Evolutionary conservation across 2,329 filamentous ascomycete genomes (phyloP).

Genomic region (Penicillium rolfsii): DNA sequence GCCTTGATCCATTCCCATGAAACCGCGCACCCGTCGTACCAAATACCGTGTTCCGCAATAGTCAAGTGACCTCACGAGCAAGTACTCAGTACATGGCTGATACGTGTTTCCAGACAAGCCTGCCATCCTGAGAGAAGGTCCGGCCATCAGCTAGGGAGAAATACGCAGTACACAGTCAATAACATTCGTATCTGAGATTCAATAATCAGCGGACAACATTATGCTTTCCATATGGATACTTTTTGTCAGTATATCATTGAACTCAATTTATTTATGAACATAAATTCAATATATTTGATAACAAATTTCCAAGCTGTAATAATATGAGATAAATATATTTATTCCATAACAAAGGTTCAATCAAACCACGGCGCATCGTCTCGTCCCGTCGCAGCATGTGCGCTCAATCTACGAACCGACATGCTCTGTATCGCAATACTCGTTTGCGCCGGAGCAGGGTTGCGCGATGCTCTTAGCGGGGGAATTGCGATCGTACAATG

Average conservation of each 20-base stretch:
- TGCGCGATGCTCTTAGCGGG: slow-evolving; percentile 3
- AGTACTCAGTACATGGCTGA: slow-evolving; percentile 19
- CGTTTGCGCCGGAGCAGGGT: slow-evolving; percentile 1
- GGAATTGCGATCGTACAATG: slow-evolving; percentile 7
- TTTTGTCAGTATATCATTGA: neutral
- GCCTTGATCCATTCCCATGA: slow-evolving; percentile 23
- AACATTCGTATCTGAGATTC: neutral
- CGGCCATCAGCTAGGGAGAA: neutral
- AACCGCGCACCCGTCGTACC: slow-evolving; percentile 27
- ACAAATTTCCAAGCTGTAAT: neutral
- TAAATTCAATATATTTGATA: neutral
- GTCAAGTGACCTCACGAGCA: slow-evolving; percentile 13
- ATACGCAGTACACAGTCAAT: neutral
- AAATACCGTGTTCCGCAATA: slow-evolving; percentile 24
- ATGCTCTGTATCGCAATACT: neutral
- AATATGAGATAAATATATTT: neutral
- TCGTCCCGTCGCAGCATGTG: neutral
- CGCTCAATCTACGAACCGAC: neutral
- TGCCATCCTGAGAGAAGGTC: neutral
- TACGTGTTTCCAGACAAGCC: slow-evolving; percentile 8
- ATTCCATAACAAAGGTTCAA: neutral
- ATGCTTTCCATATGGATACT: neutral
- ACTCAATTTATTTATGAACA: neutral
- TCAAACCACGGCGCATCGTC: neutral
- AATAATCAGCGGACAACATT: neutral